Base-by-base conservation (phyloP, 1,284 basidiomycete species). In the Calocybe gambosa region DNA sequence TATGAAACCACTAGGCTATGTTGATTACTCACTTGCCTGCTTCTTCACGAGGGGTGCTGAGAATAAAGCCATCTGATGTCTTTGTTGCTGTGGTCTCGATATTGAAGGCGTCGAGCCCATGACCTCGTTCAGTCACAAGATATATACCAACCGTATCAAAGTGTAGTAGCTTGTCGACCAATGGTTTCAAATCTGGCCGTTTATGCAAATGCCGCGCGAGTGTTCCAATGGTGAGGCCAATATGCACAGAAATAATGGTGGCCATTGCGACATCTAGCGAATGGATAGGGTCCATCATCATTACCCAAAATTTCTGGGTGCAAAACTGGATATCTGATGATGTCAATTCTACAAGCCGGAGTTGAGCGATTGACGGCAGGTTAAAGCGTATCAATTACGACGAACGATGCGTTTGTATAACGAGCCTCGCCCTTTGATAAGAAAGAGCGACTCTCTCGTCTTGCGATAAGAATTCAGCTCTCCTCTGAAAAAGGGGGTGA, bases 61-160 rank as follows among this genome's bases (percentile, higher is more conserved):
- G 68, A 47, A 77, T 65, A 55, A 73, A 79, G 1, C 73, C 74
- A 47, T 71, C 62, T 2, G 61, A 43, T 2, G 68, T 71, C 50
- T 68, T 68, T 1, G 74, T 79, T 18, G 77, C 78, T 4, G 76
- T 80, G 2, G 78, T 80, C 54, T 80, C 78, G 18, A 78, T 67
- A 55, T 80, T 77, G 54, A 75, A 71, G 3, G 75, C 69, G 43
- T 80, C 78, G n/a, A 80, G 57, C 9, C 77, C 78, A 46, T 80
- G 78, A 5, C 77, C 78, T 7, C 74, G 65, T 61, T 80, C 77
- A 0, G 74, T 74, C 34, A 80, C 60, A 34, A 77, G 64, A 51
- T 70, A 77, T 31, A 76, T 63, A 1, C 75, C 73, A 31, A 74
- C 69, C 12, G 68, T 70, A 23, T 77, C 72, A 33, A 77, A 73